Evolutionary conservation across 768 basidiomycete genomes (phyloP).

Genomic region (Tephrocybe rancida): DNA sequence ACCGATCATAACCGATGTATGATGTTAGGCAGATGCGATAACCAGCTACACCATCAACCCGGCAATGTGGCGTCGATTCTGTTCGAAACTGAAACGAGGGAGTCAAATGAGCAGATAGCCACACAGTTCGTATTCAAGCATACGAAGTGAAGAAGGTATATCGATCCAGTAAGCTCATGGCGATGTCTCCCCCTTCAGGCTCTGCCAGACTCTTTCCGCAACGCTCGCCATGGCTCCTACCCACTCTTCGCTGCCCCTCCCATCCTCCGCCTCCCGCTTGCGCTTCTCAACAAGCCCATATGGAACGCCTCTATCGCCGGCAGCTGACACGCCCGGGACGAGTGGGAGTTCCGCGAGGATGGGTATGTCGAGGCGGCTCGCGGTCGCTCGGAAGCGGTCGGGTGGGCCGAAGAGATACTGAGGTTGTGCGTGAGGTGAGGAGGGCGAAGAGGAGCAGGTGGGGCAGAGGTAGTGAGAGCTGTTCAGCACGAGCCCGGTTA

Average conservation of each 20-base stretch:
- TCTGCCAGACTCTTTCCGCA: not conserved
- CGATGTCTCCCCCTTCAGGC: not conserved
- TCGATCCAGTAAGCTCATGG: no score
- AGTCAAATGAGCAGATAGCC: no score
- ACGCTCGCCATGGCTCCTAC: not conserved
- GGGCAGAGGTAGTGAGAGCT: slow-evolving; percentile 84
- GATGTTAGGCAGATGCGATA: slow-evolving; percentile 64
- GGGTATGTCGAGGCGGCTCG: slow-evolving; percentile 55
- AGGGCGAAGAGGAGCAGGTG: slow-evolving; percentile 50
- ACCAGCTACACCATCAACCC: slow-evolving; percentile 68
- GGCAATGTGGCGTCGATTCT: no score
- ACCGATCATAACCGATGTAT: no score
- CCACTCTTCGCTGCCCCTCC: not conserved
- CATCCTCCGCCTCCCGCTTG: slow-evolving; percentile 14
- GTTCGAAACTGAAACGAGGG: no score
- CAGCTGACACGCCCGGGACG: slow-evolving; percentile 69
- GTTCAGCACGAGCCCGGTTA: slow-evolving; percentile 86
- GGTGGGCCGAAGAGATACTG: slow-evolving; percentile 77
- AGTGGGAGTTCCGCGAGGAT: slow-evolving; percentile 85
- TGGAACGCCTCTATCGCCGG: slow-evolving; percentile 66
- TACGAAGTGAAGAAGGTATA: no score
- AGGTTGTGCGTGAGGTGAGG: slow-evolving; percentile 17
- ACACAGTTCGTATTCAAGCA: no score
- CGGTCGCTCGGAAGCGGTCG: slow-evolving; percentile 59
- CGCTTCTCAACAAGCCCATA: slow-evolving; percentile 18